Conservation (phyloP, 257 asterid species). For the Prunella vulgaris region DNA sequence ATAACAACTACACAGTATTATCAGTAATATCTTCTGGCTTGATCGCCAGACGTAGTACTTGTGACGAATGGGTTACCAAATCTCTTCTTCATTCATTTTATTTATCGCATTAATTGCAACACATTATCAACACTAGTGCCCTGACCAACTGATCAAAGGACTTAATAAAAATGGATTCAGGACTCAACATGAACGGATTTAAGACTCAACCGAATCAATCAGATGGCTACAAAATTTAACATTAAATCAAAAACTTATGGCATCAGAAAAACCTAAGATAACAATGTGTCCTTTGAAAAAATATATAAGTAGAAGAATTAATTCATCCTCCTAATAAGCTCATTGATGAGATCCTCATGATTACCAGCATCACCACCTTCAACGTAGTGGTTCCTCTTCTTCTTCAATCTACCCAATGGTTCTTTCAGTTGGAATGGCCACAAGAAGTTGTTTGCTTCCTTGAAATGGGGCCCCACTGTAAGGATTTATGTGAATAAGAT, state of each 20-base stretch:
- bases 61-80: no score
- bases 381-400: slow-evolving; percentile 58
- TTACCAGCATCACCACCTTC: slow-evolving; percentile 69
- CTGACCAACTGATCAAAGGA: no score
- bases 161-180: no score
- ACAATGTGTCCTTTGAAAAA: background rate
- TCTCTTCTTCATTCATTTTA: no score
- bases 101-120: no score
- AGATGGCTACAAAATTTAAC: slow-evolving; percentile 14
- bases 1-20: no score
- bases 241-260: background rate
- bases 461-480: slow-evolving; percentile 54
- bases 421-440: slow-evolving; percentile 67
- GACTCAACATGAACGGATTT: no score
- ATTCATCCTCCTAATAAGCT: slow-evolving; percentile 58
- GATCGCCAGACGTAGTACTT: no score
- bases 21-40: no score
- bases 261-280: background rate
- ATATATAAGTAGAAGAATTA: slow-evolving; percentile 8
- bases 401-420: slow-evolving; percentile 55
- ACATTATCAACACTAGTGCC: no score
- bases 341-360: slow-evolving; percentile 51
- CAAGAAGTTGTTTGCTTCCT: slow-evolving; percentile 57
- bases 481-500: slow-evolving; percentile 51
- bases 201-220: no score